Conservation (phyloP, 306 rosid genomes). For the Arachis stenosperma region DNA sequence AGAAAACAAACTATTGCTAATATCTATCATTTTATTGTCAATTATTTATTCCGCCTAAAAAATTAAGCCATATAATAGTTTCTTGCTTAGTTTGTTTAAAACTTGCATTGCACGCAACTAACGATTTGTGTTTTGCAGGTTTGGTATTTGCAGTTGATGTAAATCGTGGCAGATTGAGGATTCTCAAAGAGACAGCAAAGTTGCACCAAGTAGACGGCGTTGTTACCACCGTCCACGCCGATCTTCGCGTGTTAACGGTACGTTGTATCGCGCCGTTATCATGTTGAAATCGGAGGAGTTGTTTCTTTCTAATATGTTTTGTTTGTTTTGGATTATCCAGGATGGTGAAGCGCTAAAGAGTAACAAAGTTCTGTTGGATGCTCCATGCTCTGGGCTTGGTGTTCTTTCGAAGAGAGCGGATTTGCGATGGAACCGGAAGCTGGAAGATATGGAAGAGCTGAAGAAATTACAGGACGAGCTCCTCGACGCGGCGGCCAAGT, state of each 20-base stretch:
- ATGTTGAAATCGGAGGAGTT: slow-evolving; percentile 10
- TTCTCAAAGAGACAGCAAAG: slow-evolving; percentile 83
- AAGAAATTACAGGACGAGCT: slow-evolving; percentile 79
- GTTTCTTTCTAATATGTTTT: slow-evolving; percentile 34
- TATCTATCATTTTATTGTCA: too few species aligned
- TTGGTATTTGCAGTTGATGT: slow-evolving; percentile 72
- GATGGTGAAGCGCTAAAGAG: slow-evolving; percentile 52
- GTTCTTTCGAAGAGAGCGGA: slow-evolving; percentile 93
- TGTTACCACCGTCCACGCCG: slow-evolving; percentile 62
- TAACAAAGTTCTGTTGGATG: slow-evolving; percentile 83
- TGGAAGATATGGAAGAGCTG: slow-evolving; percentile 75
- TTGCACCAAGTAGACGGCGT: slow-evolving; percentile 76
- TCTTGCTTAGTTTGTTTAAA: background rate
- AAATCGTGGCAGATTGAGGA: slow-evolving; percentile 78
- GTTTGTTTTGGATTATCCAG: slow-evolving; percentile 44
- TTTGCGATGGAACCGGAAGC: slow-evolving; percentile 78
- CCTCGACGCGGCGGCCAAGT: slow-evolving; percentile 79
- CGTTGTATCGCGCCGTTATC: slow-evolving; percentile 32
- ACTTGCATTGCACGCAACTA: background rate
- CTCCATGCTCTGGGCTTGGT: slow-evolving; percentile 89
- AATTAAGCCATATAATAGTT: background rate
- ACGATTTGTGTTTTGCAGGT: slow-evolving; percentile 51
- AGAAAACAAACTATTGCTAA: background rate
- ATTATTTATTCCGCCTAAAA: background rate
- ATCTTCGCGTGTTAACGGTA: slow-evolving; percentile 68